These are phyloP conservation scores for Euphorbia pulcherrima DNA, from an alignment of 345 rosid species.

Conservation along the genomic window DNA sequence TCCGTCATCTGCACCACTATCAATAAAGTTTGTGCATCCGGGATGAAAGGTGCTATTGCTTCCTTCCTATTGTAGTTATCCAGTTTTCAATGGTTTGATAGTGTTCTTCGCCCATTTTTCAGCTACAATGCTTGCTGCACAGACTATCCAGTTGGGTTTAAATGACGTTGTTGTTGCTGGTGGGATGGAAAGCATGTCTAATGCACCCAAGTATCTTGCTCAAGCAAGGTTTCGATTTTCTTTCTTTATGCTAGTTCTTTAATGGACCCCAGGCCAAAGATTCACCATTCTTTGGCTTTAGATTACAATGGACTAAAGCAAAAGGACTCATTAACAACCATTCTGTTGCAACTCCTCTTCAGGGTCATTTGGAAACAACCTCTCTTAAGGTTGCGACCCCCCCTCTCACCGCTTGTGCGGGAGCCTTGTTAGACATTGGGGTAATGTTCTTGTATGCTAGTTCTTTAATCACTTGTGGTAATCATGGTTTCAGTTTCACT, in stretches of 20 bases:
- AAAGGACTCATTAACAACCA: no score
- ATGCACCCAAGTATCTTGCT: conserved; percentile 75
- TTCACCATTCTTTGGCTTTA: no score
- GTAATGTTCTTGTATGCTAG: no score
- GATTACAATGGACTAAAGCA: no score
- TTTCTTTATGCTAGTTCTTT: no score
- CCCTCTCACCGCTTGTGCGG: no score
- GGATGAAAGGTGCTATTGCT: conserved; percentile 30
- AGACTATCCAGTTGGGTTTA: conserved; percentile 80
- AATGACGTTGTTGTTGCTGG: conserved; percentile 93
- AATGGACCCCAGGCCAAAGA: no score
- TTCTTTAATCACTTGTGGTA: not conserved
- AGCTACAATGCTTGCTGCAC: conserved; percentile 94
- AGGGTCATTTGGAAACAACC: no score
- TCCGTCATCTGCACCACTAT: conserved; percentile 32
- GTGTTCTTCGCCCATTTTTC: conserved; percentile 16
- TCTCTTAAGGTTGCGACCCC: no score
- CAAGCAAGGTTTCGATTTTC: conserved; percentile 67
- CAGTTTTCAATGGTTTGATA: not conserved
- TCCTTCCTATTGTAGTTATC: not conserved
- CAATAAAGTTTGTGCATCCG: conserved; percentile 33
- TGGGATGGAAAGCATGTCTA: conserved; percentile 99
- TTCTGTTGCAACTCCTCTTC: no score
- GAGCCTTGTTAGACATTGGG: no score
- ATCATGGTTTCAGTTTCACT: not conserved